Conservation (phyloP, 2,329 filamentous ascomycete species). For the Paecilomyces variotii region DNA sequence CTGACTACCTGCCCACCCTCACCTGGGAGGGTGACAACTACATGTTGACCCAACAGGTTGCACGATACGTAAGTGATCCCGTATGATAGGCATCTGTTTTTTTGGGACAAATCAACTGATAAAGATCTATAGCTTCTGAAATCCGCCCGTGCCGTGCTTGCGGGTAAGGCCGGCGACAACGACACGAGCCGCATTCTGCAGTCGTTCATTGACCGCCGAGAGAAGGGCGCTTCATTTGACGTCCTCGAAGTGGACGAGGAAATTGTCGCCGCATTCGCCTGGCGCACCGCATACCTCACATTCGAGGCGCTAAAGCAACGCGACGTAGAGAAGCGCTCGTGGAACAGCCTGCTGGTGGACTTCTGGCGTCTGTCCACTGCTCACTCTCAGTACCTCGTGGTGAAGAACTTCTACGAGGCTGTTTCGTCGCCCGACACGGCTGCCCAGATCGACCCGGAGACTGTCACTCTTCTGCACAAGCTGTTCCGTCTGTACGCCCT, state of each 20-base stretch:
- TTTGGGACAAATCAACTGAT: neutral
- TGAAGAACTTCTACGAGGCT: constrained; percentile 69
- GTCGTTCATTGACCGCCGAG: constrained; percentile 56
- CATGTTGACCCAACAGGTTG: constrained; percentile 74
- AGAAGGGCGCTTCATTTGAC: constrained; percentile 67
- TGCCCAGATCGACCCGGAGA: constrained; percentile 50
- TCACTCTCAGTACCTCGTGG: constrained; percentile 68
- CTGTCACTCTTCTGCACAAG: constrained; percentile 53
- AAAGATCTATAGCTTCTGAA: constrained; percentile 51
- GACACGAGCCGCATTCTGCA: constrained; percentile 61
- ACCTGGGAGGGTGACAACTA: constrained; percentile 78
- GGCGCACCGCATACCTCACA: constrained; percentile 65
- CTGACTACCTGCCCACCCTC: constrained; percentile 63
- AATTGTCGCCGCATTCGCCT: constrained; percentile 65
- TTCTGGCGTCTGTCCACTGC: constrained; percentile 70
- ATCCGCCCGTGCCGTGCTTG: constrained; percentile 62
- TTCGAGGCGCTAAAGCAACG: constrained; percentile 69
- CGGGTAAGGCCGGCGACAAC: constrained; percentile 56
- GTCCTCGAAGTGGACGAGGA: constrained; percentile 63
- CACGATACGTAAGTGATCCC: constrained; percentile 48
- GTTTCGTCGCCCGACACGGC: constrained; percentile 50
- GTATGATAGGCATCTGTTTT: neutral
- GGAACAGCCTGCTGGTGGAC: constrained; percentile 70
- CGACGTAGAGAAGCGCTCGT: constrained; percentile 65
- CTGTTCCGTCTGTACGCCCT: constrained; percentile 60